phyloP scores from a whole-genome alignment of 2,329 filamentous ascomycete species.

The Mariannaea elegans region DNA sequence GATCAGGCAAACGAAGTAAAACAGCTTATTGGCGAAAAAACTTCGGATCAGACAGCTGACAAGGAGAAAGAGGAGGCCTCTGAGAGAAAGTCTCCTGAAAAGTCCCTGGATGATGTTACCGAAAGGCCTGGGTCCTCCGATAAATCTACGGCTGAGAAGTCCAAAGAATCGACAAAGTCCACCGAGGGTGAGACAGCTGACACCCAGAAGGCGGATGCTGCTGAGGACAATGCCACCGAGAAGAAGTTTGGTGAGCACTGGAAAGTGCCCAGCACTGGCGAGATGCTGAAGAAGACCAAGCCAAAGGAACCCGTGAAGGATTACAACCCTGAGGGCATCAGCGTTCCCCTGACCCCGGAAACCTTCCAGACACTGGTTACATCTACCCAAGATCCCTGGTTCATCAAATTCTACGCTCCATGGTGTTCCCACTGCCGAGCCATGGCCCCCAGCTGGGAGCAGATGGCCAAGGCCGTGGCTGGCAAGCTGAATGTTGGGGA shows the following conservation, averaged over 20 bases:
- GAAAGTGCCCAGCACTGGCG: conserved; percentile 43
- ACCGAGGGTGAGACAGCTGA: conserved; percentile 26
- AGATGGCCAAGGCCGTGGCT: conserved; percentile 91
- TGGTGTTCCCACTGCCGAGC: conserved; percentile 98
- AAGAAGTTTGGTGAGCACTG: conserved; percentile 42
- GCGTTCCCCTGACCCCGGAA: conserved; percentile 80
- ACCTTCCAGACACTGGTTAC: conserved; percentile 88
- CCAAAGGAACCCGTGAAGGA: conserved; percentile 60
- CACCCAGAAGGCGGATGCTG: conserved; percentile 39
- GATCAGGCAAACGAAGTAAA: no score
- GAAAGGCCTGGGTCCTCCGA: conserved; percentile 44
- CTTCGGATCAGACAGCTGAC: conserved; percentile 23
- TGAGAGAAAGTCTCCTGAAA: conserved; percentile 20
- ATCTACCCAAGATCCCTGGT: conserved; percentile 91
- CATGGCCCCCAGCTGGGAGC: conserved; percentile 88
- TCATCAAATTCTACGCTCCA: conserved; percentile 98
- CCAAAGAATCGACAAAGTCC: conserved; percentile 27
- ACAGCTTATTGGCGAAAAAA: neutral
- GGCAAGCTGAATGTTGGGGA: conserved; percentile 91
- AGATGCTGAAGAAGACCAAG: conserved; percentile 46
- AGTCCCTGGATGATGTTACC: conserved; percentile 32
- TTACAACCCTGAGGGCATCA: conserved; percentile 80
- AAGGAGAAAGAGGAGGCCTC: conserved; percentile 31
- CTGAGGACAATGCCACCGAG: conserved; percentile 18
- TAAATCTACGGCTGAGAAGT: conserved; percentile 36